Evolutionary conservation across 2,329 filamentous ascomycete genomes (phyloP).

Genomic region (Trichoderma citrinoviride): DNA sequence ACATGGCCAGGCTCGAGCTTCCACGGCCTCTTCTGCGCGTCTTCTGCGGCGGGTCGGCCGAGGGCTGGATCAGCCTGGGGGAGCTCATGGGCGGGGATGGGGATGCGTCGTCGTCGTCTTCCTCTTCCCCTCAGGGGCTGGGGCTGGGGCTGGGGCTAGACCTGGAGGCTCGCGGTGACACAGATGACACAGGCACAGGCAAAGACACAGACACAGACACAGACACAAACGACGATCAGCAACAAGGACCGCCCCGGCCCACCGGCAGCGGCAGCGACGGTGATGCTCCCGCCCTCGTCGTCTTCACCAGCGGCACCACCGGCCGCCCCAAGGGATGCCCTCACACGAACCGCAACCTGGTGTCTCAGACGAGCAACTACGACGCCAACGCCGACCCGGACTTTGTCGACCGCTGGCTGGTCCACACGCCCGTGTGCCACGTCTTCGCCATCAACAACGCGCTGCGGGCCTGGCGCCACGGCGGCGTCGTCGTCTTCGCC

Average conservation of each 20-base stretch:
- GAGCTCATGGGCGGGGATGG: conserved; percentile 15
- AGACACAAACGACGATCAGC: conserved; percentile 5
- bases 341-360: conserved; percentile 41
- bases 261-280: not conserved
- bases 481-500: conserved; percentile 37
- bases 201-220: no score
- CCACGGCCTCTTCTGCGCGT: conserved; percentile 21
- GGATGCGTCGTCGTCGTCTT: no score
- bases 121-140: conserved; percentile 1
- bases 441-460: conserved; percentile 42
- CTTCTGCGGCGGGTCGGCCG: conserved; percentile 26
- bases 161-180: no score
- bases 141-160: not conserved
- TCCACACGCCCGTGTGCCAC: conserved; percentile 40
- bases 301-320: conserved; percentile 52
- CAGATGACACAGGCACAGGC: no score
- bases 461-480: conserved; percentile 38
- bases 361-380: conserved; percentile 38
- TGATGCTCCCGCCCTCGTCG: conserved; percentile 38
- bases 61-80: conserved; percentile 28
- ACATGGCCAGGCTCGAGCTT: not conserved
- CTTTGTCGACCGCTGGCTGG: conserved; percentile 36
- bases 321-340: conserved; percentile 46
- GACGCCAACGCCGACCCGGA: conserved; percentile 35
- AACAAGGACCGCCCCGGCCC: conserved; percentile 9